These are phyloP conservation scores for Fraxinus nigra DNA, from an alignment of 305 asterid species.

Conservation along the genomic window DNA sequence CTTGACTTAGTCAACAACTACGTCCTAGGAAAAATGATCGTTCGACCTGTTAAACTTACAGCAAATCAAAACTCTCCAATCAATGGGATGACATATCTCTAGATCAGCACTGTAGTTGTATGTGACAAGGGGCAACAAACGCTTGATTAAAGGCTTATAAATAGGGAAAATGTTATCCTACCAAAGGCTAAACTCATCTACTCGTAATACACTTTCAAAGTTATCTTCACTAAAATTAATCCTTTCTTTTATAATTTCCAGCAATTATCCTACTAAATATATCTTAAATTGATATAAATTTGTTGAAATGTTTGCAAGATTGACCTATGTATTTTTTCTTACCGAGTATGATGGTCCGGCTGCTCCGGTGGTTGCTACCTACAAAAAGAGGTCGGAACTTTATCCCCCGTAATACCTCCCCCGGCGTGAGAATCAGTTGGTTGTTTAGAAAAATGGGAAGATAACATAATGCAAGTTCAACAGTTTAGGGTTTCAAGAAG, in stretches of 20 bases:
- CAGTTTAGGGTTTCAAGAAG: too few relatives aligned
- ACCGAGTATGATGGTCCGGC: too few relatives aligned
- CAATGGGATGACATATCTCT: not conserved
- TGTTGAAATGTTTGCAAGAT: too few relatives aligned
- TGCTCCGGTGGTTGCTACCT: too few relatives aligned
- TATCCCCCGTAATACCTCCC: too few relatives aligned
- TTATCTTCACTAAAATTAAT: not conserved
- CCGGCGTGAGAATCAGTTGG: too few relatives aligned
- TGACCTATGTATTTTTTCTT: too few relatives aligned
- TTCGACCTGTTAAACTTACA: not conserved
- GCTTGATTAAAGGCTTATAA: not conserved
- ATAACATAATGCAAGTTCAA: too few relatives aligned
- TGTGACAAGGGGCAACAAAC: not conserved
- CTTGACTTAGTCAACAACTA: not conserved
- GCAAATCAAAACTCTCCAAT: not conserved
- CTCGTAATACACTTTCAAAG: not conserved
- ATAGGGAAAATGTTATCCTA: not conserved
- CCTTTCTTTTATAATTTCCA: not conserved
- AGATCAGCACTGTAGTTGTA: not conserved
- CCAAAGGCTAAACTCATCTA: not conserved
- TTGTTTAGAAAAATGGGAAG: too few relatives aligned
- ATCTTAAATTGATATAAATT: too few relatives aligned
- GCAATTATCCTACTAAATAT: not conserved
- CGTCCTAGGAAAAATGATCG: not conserved
- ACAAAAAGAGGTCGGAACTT: too few relatives aligned